Evolutionary conservation across 306 rosid genomes (phyloP).

Genomic region (Rosa rugosa): DNA sequence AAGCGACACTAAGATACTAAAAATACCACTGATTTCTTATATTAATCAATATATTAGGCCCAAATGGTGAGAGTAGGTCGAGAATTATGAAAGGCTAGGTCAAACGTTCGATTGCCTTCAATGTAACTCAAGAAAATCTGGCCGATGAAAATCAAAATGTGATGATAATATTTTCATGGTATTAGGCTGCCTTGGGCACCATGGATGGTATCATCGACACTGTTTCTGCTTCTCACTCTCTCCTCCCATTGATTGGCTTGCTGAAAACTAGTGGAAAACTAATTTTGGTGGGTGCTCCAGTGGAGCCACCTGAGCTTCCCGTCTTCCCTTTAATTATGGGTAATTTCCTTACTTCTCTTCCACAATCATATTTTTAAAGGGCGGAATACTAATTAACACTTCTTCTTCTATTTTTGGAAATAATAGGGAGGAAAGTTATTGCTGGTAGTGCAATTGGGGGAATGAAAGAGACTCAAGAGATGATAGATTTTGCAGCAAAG

Average conservation of each 20-base stretch:
- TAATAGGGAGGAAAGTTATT: slow-evolving; percentile 16
- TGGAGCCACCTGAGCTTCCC: slow-evolving; percentile 29
- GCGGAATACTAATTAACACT: background rate
- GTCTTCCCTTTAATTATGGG: slow-evolving; percentile 31
- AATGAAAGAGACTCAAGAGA: slow-evolving; percentile 6
- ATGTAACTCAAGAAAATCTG: no score
- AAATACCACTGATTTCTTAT: no score
- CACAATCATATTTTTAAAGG: background rate
- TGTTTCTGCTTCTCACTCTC: slow-evolving; percentile 30
- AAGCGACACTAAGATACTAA: no score
- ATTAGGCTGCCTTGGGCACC: slow-evolving; percentile 32
- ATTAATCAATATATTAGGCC: no score
- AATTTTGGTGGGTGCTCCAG: slow-evolving; percentile 35
- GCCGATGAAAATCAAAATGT: no score
- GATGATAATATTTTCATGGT: background rate
- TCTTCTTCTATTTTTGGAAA: background rate
- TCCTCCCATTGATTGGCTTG: slow-evolving; percentile 19
- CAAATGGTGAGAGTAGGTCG: no score
- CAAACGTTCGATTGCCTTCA: no score
- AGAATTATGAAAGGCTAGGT: no score
- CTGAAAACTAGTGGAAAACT: slow-evolving; percentile 35
- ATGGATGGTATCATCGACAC: slow-evolving; percentile 47
- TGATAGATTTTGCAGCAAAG: slow-evolving; percentile 28
- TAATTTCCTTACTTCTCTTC: background rate
- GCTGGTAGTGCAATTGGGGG: slow-evolving; percentile 42